These are phyloP conservation scores for Solanum clarkiae DNA, from an alignment of 257 asterid species.

Conservation along the genomic window DNA sequence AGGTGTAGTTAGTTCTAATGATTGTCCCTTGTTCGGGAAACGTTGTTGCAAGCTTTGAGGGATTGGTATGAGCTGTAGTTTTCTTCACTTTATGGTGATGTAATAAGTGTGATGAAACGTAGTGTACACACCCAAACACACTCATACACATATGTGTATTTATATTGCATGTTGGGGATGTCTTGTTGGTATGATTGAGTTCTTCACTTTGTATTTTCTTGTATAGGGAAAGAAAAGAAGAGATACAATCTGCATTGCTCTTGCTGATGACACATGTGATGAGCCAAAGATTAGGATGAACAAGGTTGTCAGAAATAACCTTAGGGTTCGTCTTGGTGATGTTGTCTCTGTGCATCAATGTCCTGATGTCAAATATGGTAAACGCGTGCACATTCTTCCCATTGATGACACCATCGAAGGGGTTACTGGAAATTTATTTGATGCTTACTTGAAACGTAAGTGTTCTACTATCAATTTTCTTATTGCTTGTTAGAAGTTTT, in stretches of 20 bases:
- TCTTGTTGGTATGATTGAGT: background rate
- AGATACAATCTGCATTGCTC: constrained; percentile 65
- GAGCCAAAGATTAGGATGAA: constrained; percentile 76
- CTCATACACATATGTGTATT: accelerated
- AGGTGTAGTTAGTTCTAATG: background rate
- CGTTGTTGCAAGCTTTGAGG: background rate
- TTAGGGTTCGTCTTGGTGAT: constrained; percentile 83
- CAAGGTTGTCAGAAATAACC: constrained; percentile 67
- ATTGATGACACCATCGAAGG: constrained; percentile 72
- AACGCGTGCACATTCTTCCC: constrained; percentile 81
- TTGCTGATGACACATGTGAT: constrained; percentile 69
- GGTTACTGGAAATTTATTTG: constrained; percentile 67
- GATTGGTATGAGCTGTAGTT: background rate
- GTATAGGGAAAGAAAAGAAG: constrained; percentile 67
- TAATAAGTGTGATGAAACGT: background rate
- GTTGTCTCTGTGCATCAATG: constrained; percentile 81
- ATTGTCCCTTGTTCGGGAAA: background rate
- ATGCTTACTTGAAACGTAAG: constrained; percentile 66
- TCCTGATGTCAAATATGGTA: constrained; percentile 80
- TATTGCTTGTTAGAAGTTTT: background rate
- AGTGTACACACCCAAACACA: too few relatives aligned
- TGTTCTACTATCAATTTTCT: background rate
- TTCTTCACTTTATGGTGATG: background rate
- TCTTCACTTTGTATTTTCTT: background rate
- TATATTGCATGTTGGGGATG: background rate